A percentile compares a stretch with the other conserved stretches of the same genome.
These are phyloP conservation scores for Chaetomiaceae sp. DNA, from an alignment of 2,329 filamentous ascomycete genomes.

Conservation along the genomic window DNA sequence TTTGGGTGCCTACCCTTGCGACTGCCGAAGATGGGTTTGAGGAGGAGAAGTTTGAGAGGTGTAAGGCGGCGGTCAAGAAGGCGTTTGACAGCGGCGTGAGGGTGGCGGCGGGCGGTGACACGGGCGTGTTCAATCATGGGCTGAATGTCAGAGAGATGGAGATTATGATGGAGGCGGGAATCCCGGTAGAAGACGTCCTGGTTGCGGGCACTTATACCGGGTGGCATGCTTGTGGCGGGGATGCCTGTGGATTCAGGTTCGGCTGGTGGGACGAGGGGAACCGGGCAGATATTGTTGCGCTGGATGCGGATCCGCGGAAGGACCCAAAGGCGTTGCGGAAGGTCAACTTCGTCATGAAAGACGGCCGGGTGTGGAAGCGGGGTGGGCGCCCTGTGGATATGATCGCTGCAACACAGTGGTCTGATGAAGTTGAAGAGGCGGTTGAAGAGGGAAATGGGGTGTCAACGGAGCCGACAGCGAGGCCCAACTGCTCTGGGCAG, in stretches of 20 bases:
- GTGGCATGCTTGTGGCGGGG: slow-evolving; percentile 52
- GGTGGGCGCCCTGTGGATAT: slow-evolving; percentile 29
- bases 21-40: slow-evolving; percentile 37
- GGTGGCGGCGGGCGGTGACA: slow-evolving; percentile 51
- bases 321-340: slow-evolving; percentile 41
- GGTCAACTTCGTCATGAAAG: slow-evolving; percentile 55
- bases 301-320: slow-evolving; percentile 41
- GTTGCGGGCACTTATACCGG: slow-evolving; percentile 48
- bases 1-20: slow-evolving; percentile 52
- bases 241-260: slow-evolving; percentile 48
- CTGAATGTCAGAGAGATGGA: slow-evolving; percentile 51
- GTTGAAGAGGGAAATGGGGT: background rate
- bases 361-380: slow-evolving; percentile 43
- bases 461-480: background rate
- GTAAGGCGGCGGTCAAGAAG: slow-evolving; percentile 39
- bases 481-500: background rate
- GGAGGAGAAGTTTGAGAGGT: slow-evolving; percentile 27
- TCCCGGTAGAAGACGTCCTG: slow-evolving; percentile 47
- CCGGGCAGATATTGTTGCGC: slow-evolving; percentile 48
- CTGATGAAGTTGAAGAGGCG: slow-evolving; percentile 7
- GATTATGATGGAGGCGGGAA: slow-evolving; percentile 47
- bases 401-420: slow-evolving; percentile 19
- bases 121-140: slow-evolving; percentile 50
- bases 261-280: slow-evolving; percentile 47
- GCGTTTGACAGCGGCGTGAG: slow-evolving; percentile 46